Percentiles rank a stretch among this genome's conserved stretches.
Evolutionary conservation across 495 filamentous ascomycete species (phyloP).

Genomic region (Neurospora sp.): DNA sequence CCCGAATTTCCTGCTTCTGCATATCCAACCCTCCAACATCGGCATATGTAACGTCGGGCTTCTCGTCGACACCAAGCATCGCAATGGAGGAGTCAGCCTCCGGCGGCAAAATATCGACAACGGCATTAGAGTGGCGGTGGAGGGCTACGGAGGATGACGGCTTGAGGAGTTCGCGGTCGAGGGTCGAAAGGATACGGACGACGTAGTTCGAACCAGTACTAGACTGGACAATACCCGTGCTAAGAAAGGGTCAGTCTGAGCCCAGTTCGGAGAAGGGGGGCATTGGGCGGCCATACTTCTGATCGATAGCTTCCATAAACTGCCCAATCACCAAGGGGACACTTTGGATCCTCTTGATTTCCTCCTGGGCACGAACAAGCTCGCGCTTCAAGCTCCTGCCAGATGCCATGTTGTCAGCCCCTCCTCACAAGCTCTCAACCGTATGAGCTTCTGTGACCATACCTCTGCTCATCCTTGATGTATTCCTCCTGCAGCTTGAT

Average conservation of each 20-base stretch:
- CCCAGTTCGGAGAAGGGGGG: background rate
- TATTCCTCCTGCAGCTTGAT: conserved; percentile 99
- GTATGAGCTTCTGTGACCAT: conserved; percentile 11
- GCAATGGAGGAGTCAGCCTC: conserved; percentile 98
- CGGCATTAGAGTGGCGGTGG: conserved; percentile 94
- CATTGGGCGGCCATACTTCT: conserved; percentile 58
- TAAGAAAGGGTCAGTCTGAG: conserved; percentile 23
- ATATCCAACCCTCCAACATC: conserved; percentile 97
- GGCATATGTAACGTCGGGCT: conserved; percentile 96
- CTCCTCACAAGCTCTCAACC: background rate
- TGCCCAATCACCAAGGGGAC: conserved; percentile 96
- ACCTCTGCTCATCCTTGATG: conserved; percentile 99
- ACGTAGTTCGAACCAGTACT: conserved; percentile 98
- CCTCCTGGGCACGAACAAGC: conserved; percentile 93
- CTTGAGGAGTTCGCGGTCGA: conserved; percentile 95
- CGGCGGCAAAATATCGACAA: conserved; percentile 94
- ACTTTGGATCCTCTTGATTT: conserved; percentile 98
- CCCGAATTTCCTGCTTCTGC: conserved; percentile 99
- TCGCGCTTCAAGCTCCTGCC: conserved; percentile 89
- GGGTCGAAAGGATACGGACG: conserved; percentile 93
- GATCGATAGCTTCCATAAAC: conserved; percentile 99
- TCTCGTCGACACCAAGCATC: conserved; percentile 93
- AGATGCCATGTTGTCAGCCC: background rate
- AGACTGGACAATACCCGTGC: conserved; percentile 96
- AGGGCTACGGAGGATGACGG: conserved; percentile 95